Evolutionary conservation across 2,329 filamentous ascomycete species (phyloP).

Genomic region (Colletotrichum graminicola): DNA sequence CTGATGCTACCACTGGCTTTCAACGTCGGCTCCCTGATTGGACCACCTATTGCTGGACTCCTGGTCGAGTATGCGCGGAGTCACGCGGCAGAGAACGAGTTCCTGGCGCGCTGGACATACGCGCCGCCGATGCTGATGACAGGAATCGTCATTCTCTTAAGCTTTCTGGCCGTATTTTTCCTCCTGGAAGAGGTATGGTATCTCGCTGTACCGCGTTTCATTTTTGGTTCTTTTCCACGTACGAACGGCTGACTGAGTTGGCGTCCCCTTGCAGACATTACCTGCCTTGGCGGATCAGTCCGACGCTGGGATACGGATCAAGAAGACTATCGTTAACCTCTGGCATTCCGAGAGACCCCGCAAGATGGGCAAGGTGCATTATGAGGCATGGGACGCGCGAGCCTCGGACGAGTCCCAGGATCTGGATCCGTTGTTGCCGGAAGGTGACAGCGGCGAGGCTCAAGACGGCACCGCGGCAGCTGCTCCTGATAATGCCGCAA

Average conservation of each 20-base stretch:
- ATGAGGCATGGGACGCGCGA: too few relatives aligned
- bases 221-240: too few relatives aligned
- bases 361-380: neutral
- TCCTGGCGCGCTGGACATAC: constrained; percentile 9
- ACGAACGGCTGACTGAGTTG: too few relatives aligned
- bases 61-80: neutral
- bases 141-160: neutral
- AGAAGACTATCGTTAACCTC: neutral
- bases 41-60: neutral
- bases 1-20: neutral
- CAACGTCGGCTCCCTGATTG: too few relatives aligned
- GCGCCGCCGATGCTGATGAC: constrained; percentile 5
- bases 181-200: neutral
- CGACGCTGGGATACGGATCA: neutral
- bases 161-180: constrained; percentile 10
- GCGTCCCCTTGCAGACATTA: too few relatives aligned
- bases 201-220: too few relatives aligned
- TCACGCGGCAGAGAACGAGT: neutral
- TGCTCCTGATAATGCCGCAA: too few relatives aligned
- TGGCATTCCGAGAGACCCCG: neutral
- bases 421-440: neutral
- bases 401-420: neutral
- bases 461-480: too few relatives aligned
- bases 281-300: neutral
- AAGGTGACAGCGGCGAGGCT: neutral